phyloP scores from a whole-genome alignment of 1,284 basidiomycete species.

The Takashimella tepidaria region DNA sequence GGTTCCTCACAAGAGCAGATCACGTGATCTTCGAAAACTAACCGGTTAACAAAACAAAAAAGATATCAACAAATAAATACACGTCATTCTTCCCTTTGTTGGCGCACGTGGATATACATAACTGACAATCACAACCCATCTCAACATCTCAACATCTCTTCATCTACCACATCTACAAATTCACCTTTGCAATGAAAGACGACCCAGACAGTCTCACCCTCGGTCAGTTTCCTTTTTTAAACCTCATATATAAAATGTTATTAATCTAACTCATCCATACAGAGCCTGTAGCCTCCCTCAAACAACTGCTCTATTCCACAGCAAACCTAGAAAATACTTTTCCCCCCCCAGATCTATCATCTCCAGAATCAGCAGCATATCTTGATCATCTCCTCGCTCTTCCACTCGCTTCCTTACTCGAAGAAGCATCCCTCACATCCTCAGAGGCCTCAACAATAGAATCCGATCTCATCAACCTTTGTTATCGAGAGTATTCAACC shows the following conservation, averaged over 20 bases:
- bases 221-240: neutral
- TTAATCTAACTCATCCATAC: neutral
- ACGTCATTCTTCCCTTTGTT: no score
- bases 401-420: conserved; percentile 59
- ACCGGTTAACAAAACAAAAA: no score
- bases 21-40: no score
- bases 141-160: neutral
- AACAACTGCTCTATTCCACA: conserved; percentile 29
- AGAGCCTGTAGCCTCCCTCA: conserved; percentile 22
- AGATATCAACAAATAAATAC: no score
- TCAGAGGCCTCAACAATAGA: conserved; percentile 77
- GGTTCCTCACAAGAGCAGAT: no score
- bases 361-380: conserved; percentile 25
- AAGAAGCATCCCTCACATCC: conserved; percentile 67
- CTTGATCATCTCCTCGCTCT: conserved; percentile 59
- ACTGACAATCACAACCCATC: no score
- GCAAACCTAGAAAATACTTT: conserved; percentile 7
- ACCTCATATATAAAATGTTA: no score
- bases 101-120: no score
- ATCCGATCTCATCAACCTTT: conserved; percentile 77
- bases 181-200: neutral
- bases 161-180: neutral
- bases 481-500: conserved; percentile 79
- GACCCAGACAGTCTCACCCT: neutral
- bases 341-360: conserved; percentile 18